Conservation (phyloP, 2,329 filamentous ascomycete species). For the Penicillium digitatum region DNA sequence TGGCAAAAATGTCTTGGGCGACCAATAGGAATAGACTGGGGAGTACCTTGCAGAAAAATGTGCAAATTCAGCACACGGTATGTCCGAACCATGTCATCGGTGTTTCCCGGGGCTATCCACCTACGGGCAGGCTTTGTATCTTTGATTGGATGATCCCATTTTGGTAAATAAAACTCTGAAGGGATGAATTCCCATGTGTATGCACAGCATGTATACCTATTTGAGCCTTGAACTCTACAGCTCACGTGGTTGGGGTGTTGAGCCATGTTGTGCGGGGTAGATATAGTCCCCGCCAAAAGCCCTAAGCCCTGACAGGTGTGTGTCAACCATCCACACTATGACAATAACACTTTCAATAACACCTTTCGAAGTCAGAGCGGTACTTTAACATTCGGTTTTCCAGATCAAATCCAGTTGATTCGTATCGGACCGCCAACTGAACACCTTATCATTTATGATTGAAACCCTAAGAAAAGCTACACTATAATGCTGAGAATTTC, state of each 20-base stretch:
- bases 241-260: not conserved
- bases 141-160: not conserved
- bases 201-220: not conserved
- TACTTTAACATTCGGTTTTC: too few species aligned
- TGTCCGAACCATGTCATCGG: not conserved
- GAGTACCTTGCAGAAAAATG: not conserved
- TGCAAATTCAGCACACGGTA: slow-evolving; percentile 4
- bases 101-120: not conserved
- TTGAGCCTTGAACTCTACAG: not conserved
- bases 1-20: not conserved
- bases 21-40: not conserved
- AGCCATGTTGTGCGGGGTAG: not conserved
- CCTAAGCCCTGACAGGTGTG: not conserved
- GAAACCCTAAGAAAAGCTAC: not conserved
- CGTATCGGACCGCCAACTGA: not conserved
- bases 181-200: not conserved
- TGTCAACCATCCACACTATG: not conserved
- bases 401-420: not conserved
- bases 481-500: not conserved
- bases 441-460: not conserved
- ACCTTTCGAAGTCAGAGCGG: too few species aligned
- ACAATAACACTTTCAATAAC: not conserved
- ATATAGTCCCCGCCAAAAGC: not conserved
- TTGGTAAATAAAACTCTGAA: not conserved
- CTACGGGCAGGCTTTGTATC: too few species aligned